phyloP scores from a whole-genome alignment of 331 rosid species.

The Erythrophleum ivorense region DNA sequence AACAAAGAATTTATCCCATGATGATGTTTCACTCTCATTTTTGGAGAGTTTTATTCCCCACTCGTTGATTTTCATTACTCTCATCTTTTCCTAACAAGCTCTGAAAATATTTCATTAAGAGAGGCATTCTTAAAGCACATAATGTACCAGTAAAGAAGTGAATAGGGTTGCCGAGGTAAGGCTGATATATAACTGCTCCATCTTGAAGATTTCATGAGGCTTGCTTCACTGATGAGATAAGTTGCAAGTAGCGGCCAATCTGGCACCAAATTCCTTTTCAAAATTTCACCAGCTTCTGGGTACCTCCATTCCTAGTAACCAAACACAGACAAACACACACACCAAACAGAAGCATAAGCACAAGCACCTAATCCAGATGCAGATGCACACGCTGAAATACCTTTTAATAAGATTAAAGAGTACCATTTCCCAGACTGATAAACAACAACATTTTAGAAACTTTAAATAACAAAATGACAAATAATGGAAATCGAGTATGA shows the following conservation, averaged over 20 bases:
- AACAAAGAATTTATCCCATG: conserved; percentile 3
- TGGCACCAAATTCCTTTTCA: conserved; percentile 76
- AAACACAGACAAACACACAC: conserved; percentile 5
- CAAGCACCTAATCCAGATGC: background rate
- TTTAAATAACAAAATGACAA: background rate
- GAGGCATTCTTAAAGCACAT: conserved; percentile 18
- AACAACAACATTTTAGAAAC: background rate
- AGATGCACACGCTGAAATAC: background rate
- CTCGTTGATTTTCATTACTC: background rate
- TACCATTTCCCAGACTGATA: background rate
- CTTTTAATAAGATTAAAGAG: background rate
- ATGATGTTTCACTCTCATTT: background rate
- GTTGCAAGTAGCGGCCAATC: conserved; percentile 97
- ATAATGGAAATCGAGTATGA: background rate
- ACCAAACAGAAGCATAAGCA: conserved; percentile 21
- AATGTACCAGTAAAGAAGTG: conserved; percentile 86
- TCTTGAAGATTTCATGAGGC: conserved; percentile 74
- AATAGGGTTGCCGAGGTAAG: conserved; percentile 94
- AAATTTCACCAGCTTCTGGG: conserved; percentile 71
- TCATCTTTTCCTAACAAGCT: conserved; percentile 28
- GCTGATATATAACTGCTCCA: conserved; percentile 94
- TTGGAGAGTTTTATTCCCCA: background rate
- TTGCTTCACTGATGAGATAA: conserved; percentile 93
- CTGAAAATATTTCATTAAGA: conserved; percentile 27
- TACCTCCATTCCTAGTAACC: conserved; percentile 76